Evolutionary conservation across 441 rosid species (phyloP), one percentile per base, ranked within the genome.

Genomic region (Erodium chrysanthum): DNA sequence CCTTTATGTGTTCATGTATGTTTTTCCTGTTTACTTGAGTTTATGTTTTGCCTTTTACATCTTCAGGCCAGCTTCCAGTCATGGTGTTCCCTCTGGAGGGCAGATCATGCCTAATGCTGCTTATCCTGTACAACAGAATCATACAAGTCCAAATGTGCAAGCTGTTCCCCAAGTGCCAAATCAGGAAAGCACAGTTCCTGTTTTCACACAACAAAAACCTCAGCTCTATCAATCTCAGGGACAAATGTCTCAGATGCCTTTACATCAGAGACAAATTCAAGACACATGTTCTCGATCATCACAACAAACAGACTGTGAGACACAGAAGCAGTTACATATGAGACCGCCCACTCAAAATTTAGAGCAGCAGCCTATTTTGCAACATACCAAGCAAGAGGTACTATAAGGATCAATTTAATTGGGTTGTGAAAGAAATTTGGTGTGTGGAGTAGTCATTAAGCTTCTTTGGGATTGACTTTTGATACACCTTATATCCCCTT

Each of bases 271-370:
- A 59, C 79, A 74, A 61, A 70, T 69, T 73, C 78, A 76, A 2
- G 75, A 79, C 68, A 80, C 77, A 68, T 74, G 67, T 73, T 73
- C 79, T 81, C 90, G 79, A 70, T 71, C 76, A 76, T 74, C 82
- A 73, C 82, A 78, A 50, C 82, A 66, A 40, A 72, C 73, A 52
- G 77, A 56, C 65, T 65, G 83, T 50, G 87, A 79, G 79, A 71
- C 74, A 68, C 82, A 68, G 65, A 76, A 76, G 69, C 83, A 77
- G 27, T 50, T 29, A n/a, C 80, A 31, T 31, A 31, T 62, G 33
- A 66, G 68, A 14, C 74, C 69, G 22, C 67, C 79, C 37, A 73
- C 66, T 62, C 82, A 77, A 65, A 78, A 60, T 68, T 25, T 73
- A 50, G 85, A 82, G 69, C 86, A 83, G 73, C 84, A 68, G 65